These are phyloP conservation scores for Aspergillus homomorphus DNA, from an alignment of 495 filamentous ascomycete species.

Conservation along the genomic window DNA sequence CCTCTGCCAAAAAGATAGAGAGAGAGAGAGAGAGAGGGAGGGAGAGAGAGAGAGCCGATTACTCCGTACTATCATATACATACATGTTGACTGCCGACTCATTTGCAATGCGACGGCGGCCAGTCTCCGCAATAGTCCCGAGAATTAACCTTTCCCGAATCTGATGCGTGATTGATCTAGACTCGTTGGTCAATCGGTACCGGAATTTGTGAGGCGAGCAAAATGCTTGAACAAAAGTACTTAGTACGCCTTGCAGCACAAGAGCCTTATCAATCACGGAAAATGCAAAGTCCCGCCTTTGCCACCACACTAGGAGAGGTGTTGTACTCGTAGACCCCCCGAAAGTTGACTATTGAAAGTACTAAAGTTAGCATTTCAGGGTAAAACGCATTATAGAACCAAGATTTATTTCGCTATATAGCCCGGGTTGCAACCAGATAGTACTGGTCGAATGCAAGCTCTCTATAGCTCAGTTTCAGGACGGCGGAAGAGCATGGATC, in stretches of 20 bases:
- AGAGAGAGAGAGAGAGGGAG: too few relatives aligned
- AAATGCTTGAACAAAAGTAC: neutral
- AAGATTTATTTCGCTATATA: neutral
- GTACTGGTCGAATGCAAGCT: constrained; percentile 1
- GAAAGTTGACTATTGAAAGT: neutral
- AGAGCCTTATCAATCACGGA: neutral
- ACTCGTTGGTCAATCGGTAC: neutral
- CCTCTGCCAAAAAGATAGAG: neutral
- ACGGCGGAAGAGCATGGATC: constrained; percentile 14
- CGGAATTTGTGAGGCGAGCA: too few relatives aligned
- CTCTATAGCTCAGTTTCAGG: constrained; percentile 3
- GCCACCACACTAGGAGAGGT: neutral
- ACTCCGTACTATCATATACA: too few relatives aligned
- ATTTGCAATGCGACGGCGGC: neutral
- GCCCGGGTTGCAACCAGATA: neutral
- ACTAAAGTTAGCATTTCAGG: neutral
- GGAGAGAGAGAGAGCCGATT: neutral
- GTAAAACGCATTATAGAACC: neutral
- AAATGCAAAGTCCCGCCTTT: neutral
- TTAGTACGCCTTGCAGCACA: too few relatives aligned
- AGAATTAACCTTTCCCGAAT: neutral
- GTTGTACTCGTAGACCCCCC: too few relatives aligned
- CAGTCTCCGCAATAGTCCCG: neutral
- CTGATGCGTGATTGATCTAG: neutral
- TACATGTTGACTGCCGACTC: neutral